Percentiles rank a stretch among this genome's conserved stretches.
These are phyloP conservation scores for Auriscalpium orientale DNA, from an alignment of 768 basidiomycete genomes.

Conservation along the genomic window DNA sequence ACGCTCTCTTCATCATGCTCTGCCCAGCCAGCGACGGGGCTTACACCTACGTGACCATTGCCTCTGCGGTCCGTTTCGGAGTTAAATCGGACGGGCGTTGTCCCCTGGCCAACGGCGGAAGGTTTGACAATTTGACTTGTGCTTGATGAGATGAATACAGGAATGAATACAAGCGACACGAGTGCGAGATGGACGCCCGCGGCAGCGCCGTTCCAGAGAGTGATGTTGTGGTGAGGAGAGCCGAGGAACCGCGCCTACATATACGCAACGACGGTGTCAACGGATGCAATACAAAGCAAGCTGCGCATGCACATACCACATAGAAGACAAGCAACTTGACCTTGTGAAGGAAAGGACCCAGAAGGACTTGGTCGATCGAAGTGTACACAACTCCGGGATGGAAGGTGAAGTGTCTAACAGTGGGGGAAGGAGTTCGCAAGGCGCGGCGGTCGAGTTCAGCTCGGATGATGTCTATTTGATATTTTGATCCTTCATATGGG, in stretches of 20 bases:
- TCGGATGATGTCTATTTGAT: slow-evolving; percentile 65
- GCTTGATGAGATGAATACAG: slow-evolving; percentile 20
- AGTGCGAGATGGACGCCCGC: slow-evolving; percentile 61
- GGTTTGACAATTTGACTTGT: slow-evolving; percentile 2
- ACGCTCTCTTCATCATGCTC: slow-evolving; percentile 39
- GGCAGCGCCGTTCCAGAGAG: slow-evolving; percentile 56
- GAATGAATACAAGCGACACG: slow-evolving; percentile 44
- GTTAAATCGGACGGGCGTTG: slow-evolving; percentile 40
- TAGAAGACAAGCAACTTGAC: slow-evolving; percentile 54
- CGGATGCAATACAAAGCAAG: slow-evolving; percentile 1
- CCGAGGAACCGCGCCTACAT: slow-evolving; percentile 59
- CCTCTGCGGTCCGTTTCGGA: slow-evolving; percentile 55
- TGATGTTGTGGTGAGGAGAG: slow-evolving; percentile 59
- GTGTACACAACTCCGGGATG: slow-evolving; percentile 69
- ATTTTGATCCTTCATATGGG: slow-evolving; percentile 69
- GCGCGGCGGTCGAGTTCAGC: slow-evolving; percentile 45
- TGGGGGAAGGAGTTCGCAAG: slow-evolving; percentile 16
- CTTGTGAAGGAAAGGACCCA: slow-evolving; percentile 36
- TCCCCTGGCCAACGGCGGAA: slow-evolving; percentile 9
- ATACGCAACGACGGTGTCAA: background rate
- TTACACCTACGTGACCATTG: slow-evolving; percentile 39
- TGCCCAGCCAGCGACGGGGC: slow-evolving; percentile 44
- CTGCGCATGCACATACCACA: slow-evolving; percentile 38
- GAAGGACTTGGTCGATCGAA: slow-evolving; percentile 44
- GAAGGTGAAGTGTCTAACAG: slow-evolving; percentile 50